Evolutionary conservation across 1,139 yeast species (phyloP).

Genomic region (Zhuliangozyma parablackwelliae): DNA sequence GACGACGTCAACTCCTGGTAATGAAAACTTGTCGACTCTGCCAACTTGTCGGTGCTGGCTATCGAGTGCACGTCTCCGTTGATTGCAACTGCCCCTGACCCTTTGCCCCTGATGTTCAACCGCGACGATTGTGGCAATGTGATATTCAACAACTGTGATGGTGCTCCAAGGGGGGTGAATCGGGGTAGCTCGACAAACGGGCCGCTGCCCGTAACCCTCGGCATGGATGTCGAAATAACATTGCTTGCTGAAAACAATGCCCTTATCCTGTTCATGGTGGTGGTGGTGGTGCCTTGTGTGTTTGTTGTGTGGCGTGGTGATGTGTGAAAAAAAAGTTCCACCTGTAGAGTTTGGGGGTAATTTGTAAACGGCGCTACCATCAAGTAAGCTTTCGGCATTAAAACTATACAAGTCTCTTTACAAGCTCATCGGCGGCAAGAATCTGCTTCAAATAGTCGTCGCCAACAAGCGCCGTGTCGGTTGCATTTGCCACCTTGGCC

Average conservation of each 20-base stretch:
- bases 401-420: conserved; percentile 8
- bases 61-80: conserved; percentile 22
- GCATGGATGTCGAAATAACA: conserved; percentile 3
- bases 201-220: conserved; percentile 29
- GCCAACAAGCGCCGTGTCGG: conserved; percentile 31
- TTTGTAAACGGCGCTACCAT: too few species aligned
- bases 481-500: conserved; percentile 29
- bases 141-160: conserved; percentile 28
- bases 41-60: not conserved
- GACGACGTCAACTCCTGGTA: conserved; percentile 25
- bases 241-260: too few species aligned
- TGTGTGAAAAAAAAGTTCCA: too few species aligned
- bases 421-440: conserved; percentile 41
- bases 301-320: too few species aligned
- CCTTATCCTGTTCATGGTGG: too few species aligned
- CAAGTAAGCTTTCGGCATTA: too few species aligned
- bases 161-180: conserved; percentile 29
- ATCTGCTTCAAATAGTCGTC: conserved; percentile 31
- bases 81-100: conserved; percentile 27
- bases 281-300: too few species aligned
- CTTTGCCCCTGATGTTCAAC: conserved; percentile 24
- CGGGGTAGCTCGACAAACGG: conserved; percentile 38
- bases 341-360: too few species aligned
- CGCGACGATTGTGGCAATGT: conserved; percentile 31
- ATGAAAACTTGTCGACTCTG: not conserved